Base-by-base conservation (phyloP, 2,329 filamentous ascomycete genomes). In the Stagonosporopsis tanaceti region DNA sequence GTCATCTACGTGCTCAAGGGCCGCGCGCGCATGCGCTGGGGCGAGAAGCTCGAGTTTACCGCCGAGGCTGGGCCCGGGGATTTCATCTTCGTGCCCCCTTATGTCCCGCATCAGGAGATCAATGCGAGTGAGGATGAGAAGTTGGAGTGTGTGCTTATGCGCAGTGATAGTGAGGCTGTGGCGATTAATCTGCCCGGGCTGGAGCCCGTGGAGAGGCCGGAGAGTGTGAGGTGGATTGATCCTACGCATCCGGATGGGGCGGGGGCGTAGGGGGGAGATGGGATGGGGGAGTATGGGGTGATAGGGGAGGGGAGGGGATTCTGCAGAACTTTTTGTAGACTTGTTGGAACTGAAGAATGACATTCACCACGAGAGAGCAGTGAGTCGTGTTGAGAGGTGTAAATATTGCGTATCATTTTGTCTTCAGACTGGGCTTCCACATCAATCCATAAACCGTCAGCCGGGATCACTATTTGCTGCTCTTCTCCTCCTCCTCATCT, bases 401-500 rank as follows among this genome's bases (percentile, higher is more conserved):
- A 27, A 42, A 37, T 28, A 25, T 38, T 53, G 35, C 24, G 11
- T 38, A 32, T 54, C 38, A 44, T 54, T 47, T 54, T 47, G 44
- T 41, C 44, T 53, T 53, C 41, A 25, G n/a, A 50, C 30, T 17
- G 17, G 41, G 6, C 17, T 34, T 37, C 12, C 20, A 12, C 34
- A 45, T 38, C 30, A 40, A 20, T 40, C 35, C 47, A 28, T 5
- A 34, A 30, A 32, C 11, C 35, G 37, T 41, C 9, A 22, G 4
- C 2, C 20, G n/a, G 27, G 17, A 9, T 22, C 14, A 39, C 37
- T 39, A 39, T 17, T 39, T 22, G 37, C 17, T 39, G 37, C 37
- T 22, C 37, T 39, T 22, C 37, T 65, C 61, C 6, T 63, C 63
- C 3, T 64, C 62, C 2, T 68, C 66, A 9, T 66, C 62, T 1